Evolutionary conservation across 164 flowering plant species (phyloP).

Genomic region (Annona squamosa): DNA sequence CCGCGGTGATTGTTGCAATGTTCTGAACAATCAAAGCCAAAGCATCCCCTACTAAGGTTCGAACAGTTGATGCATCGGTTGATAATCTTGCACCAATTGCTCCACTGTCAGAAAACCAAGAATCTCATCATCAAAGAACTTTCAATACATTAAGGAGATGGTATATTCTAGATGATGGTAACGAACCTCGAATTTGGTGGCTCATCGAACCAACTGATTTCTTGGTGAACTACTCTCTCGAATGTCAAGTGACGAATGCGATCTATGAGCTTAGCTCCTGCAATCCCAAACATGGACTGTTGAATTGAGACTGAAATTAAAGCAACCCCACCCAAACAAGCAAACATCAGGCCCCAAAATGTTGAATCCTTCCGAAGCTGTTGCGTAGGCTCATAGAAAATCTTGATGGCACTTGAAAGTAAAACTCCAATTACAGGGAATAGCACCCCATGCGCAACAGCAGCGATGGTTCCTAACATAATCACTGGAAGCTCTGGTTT

Average conservation of each 20-base stretch:
- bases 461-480: slow-evolving; percentile 44
- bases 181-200: slow-evolving; percentile 53
- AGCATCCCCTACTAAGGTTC: slow-evolving; percentile 40
- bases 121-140: not conserved
- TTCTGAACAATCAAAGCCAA: slow-evolving; percentile 36
- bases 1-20: slow-evolving; percentile 27
- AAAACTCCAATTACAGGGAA: slow-evolving; percentile 55
- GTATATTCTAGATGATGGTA: not conserved
- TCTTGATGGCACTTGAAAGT: slow-evolving; percentile 39
- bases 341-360: slow-evolving; percentile 40
- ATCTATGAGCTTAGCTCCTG: slow-evolving; percentile 51
- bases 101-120: slow-evolving; percentile 24
- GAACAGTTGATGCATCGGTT: slow-evolving; percentile 17
- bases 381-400: slow-evolving; percentile 40
- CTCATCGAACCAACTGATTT: slow-evolving; percentile 71
- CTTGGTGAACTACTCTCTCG: slow-evolving; percentile 50
- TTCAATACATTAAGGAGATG: not conserved
- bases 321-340: slow-evolving; percentile 24
- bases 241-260: slow-evolving; percentile 55
- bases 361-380: slow-evolving; percentile 36
- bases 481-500: slow-evolving; percentile 51
- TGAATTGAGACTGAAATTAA: slow-evolving; percentile 33
- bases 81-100: slow-evolving; percentile 44
- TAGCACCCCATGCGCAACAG: slow-evolving; percentile 36
- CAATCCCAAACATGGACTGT: slow-evolving; percentile 53